A percentile compares a stretch with the other conserved stretches of the same genome.
Evolutionary conservation across 2,329 filamentous ascomycete species (phyloP).

Genomic region (Mariannaea sp.): DNA sequence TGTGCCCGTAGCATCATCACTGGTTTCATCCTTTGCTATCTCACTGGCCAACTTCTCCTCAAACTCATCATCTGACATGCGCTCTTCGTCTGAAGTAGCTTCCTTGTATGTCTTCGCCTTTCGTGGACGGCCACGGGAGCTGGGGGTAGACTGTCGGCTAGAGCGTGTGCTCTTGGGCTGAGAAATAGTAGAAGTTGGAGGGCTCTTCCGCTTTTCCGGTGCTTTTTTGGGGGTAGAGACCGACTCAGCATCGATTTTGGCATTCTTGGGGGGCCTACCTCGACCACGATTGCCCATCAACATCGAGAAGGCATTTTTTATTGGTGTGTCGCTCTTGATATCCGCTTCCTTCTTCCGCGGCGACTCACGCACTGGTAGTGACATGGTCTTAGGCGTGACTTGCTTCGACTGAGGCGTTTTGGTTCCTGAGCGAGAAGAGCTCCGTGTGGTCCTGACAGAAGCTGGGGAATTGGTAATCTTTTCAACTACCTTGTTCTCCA

Average conservation of each 20-base stretch:
- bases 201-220: constrained; percentile 42
- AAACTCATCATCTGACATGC: constrained; percentile 81
- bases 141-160: constrained; percentile 76
- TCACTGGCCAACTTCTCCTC: constrained; percentile 76
- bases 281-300: constrained; percentile 55
- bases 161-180: constrained; percentile 73
- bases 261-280: constrained; percentile 32
- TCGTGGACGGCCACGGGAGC: constrained; percentile 56
- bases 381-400: constrained; percentile 27
- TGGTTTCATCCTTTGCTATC: constrained; percentile 50
- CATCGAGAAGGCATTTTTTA: constrained; percentile 55
- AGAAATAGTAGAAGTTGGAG: constrained; percentile 41
- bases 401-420: constrained; percentile 19
- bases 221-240: constrained; percentile 28
- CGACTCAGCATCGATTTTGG: constrained; percentile 28
- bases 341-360: constrained; percentile 40
- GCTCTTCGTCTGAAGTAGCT: constrained; percentile 62
- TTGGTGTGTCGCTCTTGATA: constrained; percentile 24
- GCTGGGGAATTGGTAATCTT: constrained; percentile 51
- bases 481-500: constrained; percentile 79
- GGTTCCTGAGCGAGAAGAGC: constrained; percentile 46
- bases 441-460: constrained; percentile 40
- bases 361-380: constrained; percentile 45
- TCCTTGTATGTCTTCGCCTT: constrained; percentile 56
- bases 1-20: constrained; percentile 38